These are phyloP conservation scores for Xylaria palmicola DNA, from an alignment of 495 filamentous ascomycete species.

Conservation along the genomic window DNA sequence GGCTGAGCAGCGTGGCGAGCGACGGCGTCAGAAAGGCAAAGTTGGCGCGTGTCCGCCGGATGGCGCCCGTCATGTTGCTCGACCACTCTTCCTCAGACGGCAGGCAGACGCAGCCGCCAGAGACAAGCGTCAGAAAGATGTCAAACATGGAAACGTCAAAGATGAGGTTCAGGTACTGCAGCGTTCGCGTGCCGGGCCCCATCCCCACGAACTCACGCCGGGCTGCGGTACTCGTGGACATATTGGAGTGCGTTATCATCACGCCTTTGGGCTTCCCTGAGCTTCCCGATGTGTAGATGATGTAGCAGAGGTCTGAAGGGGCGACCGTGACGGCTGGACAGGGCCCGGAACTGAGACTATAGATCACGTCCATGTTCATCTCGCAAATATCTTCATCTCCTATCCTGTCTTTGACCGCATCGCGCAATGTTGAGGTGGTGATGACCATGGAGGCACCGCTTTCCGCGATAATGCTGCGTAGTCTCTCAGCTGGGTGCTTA, in stretches of 20 bases:
- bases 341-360: too few species aligned
- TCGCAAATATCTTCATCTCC: too few species aligned
- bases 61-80: not conserved
- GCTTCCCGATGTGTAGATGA: constrained; percentile 29
- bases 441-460: too few species aligned
- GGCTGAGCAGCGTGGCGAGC: not conserved
- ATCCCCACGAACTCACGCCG: constrained; percentile 35
- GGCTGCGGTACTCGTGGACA: constrained; percentile 47
- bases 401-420: too few species aligned
- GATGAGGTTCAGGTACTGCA: constrained; percentile 59
- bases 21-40: constrained; percentile 6
- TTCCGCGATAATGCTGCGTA: too few species aligned
- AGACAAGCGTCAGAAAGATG: constrained; percentile 51
- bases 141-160: constrained; percentile 57
- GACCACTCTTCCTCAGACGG: constrained; percentile 16
- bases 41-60: not conserved
- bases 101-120: constrained; percentile 27
- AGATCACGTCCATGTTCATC: too few species aligned
- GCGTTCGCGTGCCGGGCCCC: constrained; percentile 34
- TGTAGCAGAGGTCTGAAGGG: too few species aligned
- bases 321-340: too few species aligned
- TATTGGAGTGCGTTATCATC: too few species aligned
- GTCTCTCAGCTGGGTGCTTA: too few species aligned
- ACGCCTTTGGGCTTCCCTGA: constrained; percentile 34
- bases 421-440: too few species aligned